Evolutionary conservation across 192 early-diverging fungal genomes (phyloP).

Genomic region (Entomortierella chlamydospora): DNA sequence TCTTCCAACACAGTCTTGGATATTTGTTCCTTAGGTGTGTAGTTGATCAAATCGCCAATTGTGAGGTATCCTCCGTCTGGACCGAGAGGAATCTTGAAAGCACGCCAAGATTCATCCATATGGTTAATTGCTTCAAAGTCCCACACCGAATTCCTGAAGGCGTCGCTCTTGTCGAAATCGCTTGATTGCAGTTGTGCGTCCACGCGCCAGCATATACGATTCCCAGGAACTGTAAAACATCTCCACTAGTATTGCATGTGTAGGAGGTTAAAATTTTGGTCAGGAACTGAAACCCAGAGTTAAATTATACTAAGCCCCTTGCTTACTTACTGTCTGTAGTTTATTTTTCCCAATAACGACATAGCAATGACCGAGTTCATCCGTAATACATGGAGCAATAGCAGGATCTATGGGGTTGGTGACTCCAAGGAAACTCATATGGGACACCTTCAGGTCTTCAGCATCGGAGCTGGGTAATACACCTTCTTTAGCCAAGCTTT

Average conservation of each 20-base stretch:
- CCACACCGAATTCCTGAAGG: not conserved
- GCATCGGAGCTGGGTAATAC: not conserved
- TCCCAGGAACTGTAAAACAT: not conserved
- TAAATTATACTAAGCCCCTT: too few relatives aligned
- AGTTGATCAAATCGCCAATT: conserved; percentile 2
- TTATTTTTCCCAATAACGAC: not conserved
- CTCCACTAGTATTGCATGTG: not conserved
- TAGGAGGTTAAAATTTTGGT: too few relatives aligned
- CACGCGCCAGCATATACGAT: not conserved
- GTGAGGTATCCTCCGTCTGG: not conserved
- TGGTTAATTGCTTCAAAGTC: not conserved
- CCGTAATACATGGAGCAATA: not conserved
- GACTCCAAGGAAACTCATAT: not conserved
- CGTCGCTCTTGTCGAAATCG: not conserved
- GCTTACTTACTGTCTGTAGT: not conserved
- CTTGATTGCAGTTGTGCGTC: not conserved
- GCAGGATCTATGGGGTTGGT: not conserved
- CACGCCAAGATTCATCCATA: not conserved
- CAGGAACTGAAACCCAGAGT: too few relatives aligned
- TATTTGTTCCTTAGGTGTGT: not conserved
- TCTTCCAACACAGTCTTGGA: not conserved
- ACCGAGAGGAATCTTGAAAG: not conserved
- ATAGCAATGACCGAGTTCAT: not conserved
- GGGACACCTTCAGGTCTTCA: not conserved
- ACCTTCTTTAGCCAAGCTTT: not conserved